Percentiles rank a stretch among this genome's conserved stretches.
phyloP scores from a whole-genome alignment of 495 filamentous ascomycete species.

The Penicillium lagena region DNA sequence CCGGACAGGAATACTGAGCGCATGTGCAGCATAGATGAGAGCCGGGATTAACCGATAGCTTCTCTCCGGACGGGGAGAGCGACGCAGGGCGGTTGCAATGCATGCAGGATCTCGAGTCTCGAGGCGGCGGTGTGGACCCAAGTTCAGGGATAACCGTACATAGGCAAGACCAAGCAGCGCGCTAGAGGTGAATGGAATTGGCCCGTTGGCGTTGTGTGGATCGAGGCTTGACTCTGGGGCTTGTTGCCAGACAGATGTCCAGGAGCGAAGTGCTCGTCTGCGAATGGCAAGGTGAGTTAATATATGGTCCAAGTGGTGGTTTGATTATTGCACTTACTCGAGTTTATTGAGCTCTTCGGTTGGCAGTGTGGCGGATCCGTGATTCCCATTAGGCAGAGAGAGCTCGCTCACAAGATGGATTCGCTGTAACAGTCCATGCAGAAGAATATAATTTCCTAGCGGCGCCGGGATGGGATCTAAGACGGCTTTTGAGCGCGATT shows the following conservation, averaged over 20 bases:
- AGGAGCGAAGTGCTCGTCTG: constrained; percentile 31
- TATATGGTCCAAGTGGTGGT: background rate
- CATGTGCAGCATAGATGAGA: constrained; percentile 32
- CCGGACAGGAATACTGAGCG: constrained; percentile 33
- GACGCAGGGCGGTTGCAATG: constrained; percentile 26
- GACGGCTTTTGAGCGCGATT: constrained; percentile 19
- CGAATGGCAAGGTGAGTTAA: background rate
- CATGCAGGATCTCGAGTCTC: constrained; percentile 29
- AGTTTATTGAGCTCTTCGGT: constrained; percentile 35
- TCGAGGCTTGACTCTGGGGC: constrained; percentile 36
- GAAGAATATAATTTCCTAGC: constrained; percentile 32
- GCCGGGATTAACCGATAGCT: constrained; percentile 33
- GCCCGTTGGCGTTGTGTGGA: constrained; percentile 33
- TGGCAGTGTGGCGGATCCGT: constrained; percentile 19
- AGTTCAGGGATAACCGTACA: constrained; percentile 29
- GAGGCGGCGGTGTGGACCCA: constrained; percentile 30
- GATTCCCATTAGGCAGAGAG: constrained; percentile 29
- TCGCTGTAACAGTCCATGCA: constrained; percentile 34
- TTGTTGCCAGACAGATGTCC: constrained; percentile 38
- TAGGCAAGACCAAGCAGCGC: constrained; percentile 34
- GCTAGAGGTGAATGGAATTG: constrained; percentile 35
- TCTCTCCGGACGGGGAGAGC: constrained; percentile 26
- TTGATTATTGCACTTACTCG: constrained; percentile 16
- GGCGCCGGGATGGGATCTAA: constrained; percentile 30
- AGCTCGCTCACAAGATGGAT: constrained; percentile 35